phyloP scores from a whole-genome alignment of 2,329 filamentous ascomycete species.

The Cyphellophora attinorum region DNA sequence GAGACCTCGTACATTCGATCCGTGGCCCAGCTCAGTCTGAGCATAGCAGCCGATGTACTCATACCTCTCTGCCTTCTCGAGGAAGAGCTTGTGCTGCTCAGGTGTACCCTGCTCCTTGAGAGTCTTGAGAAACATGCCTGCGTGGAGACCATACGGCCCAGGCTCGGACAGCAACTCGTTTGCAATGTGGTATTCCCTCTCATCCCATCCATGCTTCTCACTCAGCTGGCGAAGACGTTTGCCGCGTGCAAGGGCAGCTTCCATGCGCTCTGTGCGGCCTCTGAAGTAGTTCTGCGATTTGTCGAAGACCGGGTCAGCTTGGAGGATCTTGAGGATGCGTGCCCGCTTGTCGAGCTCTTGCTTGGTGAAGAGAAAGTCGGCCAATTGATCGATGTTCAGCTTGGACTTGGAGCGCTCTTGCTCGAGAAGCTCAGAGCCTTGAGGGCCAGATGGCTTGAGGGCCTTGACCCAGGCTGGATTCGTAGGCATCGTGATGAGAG shows the following conservation, averaged over 20 bases:
- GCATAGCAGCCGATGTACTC: conserved; percentile 70
- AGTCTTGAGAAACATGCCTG: conserved; percentile 61
- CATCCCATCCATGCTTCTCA: conserved; percentile 56
- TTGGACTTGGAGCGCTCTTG: conserved; percentile 59
- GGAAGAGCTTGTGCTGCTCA: conserved; percentile 64
- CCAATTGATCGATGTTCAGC: conserved; percentile 57
- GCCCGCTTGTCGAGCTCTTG: conserved; percentile 52
- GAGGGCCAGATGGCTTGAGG: conserved; percentile 55
- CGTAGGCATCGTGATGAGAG: conserved; percentile 20
- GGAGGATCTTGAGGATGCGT: conserved; percentile 53
- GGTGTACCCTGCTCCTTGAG: conserved; percentile 61
- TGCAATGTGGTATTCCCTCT: conserved; percentile 55
- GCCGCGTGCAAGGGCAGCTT: conserved; percentile 58
- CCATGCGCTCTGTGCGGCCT: conserved; percentile 58
- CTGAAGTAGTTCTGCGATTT: conserved; percentile 70
- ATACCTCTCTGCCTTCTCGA: conserved; percentile 59
- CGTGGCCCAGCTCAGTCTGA: conserved; percentile 74
- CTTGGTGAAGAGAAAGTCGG: conserved; percentile 60
- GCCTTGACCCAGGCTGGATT: conserved; percentile 57
- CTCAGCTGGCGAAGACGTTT: conserved; percentile 61
- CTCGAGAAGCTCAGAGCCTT: conserved; percentile 60
- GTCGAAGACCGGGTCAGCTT: conserved; percentile 62
- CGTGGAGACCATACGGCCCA: conserved; percentile 64
- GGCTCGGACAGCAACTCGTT: conserved; percentile 64
- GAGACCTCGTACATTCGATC: conserved; percentile 66